Base-by-base conservation (phyloP, 106 monocot genomes). In the Cymbidium sinense region DNA sequence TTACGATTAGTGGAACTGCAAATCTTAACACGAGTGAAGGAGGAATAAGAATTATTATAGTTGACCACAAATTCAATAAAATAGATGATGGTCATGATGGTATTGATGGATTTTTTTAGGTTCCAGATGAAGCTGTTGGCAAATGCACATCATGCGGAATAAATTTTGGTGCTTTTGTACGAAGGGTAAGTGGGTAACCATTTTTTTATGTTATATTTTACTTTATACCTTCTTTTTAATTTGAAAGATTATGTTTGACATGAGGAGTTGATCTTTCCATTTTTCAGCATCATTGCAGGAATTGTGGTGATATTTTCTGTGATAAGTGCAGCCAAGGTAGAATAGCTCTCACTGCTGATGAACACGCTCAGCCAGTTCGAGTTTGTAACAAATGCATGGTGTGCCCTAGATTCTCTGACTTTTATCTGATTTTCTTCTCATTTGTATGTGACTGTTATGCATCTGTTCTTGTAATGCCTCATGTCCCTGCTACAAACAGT, bases 221-320 rank as follows among this genome's bases (percentile, higher is more conserved):
- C 61, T 62, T 23, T 10, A 62, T 23, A 23, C 27, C n/a, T 62
- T 62, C 10, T 62, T 62, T 62, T 62, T 2, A 54, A 39, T 39
- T 47, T 47, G 47, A 47, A 47, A 47, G 11, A 47, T 13, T n/a
- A 0, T 7, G 18, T 70, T 47, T 47, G 13, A 15, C 47, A 47
- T 47, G 47, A 47, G 13, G 47, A 47, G 47, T 47, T 0, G 47
- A 47, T 35, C 13, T 29, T 61, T 64, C 0, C 20, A 29, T 62
- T 29, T 70, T 82, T 82, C 89, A 96, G 96, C 96, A 96, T 84
- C 96, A 96, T 70, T 96, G 96, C 76, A 82, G 96, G 77, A 96
- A 93, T 73, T 96, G 96, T 86, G 96, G 96, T 51, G 96, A 96
- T 77, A 96, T 96, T 74, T 96, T 93, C 84, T 96, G 96, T 78